A percentile compares a stretch with the other conserved stretches of the same genome.
Conservation (phyloP, 2,329 filamentous ascomycete genomes). For the Fusarium protoensiforme region DNA sequence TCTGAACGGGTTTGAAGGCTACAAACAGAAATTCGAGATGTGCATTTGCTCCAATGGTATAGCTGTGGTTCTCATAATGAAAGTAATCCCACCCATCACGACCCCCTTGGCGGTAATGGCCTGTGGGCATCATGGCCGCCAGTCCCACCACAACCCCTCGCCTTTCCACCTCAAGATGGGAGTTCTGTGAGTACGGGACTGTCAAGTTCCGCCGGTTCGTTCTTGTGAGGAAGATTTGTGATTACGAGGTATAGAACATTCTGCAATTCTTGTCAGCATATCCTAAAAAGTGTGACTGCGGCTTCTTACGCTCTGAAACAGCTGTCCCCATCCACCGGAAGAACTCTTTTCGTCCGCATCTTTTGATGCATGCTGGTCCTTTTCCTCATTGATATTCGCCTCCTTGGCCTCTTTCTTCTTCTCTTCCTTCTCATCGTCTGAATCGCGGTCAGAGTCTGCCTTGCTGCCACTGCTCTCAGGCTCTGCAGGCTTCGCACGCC, state of each 20-base stretch:
- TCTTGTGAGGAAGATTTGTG: not conserved
- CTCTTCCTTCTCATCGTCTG: not conserved
- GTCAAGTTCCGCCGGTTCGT: not conserved
- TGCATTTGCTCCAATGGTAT: not conserved
- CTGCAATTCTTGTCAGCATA: not conserved
- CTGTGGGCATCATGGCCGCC: not conserved
- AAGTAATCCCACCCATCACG: not conserved
- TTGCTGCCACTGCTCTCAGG: not conserved
- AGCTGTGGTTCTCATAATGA: not conserved
- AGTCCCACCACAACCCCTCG: not conserved
- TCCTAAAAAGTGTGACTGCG: not conserved
- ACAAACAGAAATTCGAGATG: not conserved
- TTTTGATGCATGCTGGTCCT: not conserved
- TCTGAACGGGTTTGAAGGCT: not conserved
- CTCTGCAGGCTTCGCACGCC: not conserved
- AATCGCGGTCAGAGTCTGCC: not conserved
- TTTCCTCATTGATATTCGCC: not conserved
- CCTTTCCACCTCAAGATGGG: not conserved
- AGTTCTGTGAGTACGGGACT: not conserved
- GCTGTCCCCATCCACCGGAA: not conserved
- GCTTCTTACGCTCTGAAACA: not conserved
- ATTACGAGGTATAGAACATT: not conserved
- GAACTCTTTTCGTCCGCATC: not conserved
- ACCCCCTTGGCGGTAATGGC: not conserved
- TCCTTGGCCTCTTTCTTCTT: not conserved